Base-by-base conservation (phyloP, 2,329 filamentous ascomycete genomes). In the Ophiostoma sp. region DNA sequence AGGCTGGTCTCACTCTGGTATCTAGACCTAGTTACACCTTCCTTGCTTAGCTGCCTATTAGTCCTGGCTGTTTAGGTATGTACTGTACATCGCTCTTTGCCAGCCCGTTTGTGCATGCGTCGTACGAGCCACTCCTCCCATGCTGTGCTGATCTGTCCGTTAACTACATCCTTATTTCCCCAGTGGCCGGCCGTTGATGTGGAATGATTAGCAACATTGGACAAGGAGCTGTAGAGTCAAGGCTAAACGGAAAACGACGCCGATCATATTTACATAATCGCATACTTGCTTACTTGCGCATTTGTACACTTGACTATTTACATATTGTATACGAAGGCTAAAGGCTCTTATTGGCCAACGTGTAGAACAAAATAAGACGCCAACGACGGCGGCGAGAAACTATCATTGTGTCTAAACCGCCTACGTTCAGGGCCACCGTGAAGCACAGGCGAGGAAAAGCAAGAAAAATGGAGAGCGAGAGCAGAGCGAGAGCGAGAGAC, bases 1-100 rank as follows among this genome's bases (percentile, higher is more conserved):
- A 62, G 57, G 57, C 57, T 62, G 57, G 57, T 62, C 57, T 33
- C 57, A 31, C 57, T 62, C 17, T 31, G 52, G 10, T 48, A 20
- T 48, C 39, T 41, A 41, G 44, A n/a, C 44, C 23, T 57, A 27
- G 57, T 17, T 33, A 17, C 57, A 31, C 57, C 27, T 62, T 33
- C 27, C 57, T 62, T 62, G 57, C 23, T 57, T 27, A 48, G 44
- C 17, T 48, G 17, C 17, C 23, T 57, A 20, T n/a, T 57, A 57
- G 23, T 57, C 27, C 52, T 27, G 52, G 23, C 23, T 57, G 23
- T 17, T 54, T 54, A 54, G 48, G 8, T 39, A 11, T 39, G 8
- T 39, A 41, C 11, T 41, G 39, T 27, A 10, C 48, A 15, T 54
- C 52, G 52, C 52, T 13, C 23, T 27, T 57, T 57, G 52, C n/a